Base-by-base conservation (phyloP, 2,329 filamentous ascomycete species). In the Chaetomiaceae sp. region DNA sequence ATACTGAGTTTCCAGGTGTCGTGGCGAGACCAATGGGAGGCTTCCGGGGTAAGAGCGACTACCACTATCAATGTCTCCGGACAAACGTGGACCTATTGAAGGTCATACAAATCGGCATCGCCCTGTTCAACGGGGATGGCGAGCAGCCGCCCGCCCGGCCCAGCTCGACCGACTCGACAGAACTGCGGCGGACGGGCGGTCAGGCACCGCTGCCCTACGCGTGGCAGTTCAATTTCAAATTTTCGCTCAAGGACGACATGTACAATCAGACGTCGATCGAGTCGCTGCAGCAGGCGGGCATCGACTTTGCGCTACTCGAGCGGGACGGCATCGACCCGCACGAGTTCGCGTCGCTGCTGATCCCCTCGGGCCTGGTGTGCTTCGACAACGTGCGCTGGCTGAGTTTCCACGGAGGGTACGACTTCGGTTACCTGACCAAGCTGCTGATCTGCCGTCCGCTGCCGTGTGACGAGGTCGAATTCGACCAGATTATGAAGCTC, bases 161-260 rank as follows among this genome's bases (percentile, higher is more conserved):
- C 19, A 70, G 71, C 24, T 65, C 68, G 22, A 64, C 67, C 17
- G 71, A 76, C 42, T 50, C 68, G 34, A 51, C 59, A 14, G 69
- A 73, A 3, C 53, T 68, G 60, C 27, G 69, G 52, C 66, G 70
- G 51, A 65, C 66, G 19, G 67, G 64, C 17, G 64, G 55, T 40
- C 72, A 67, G 47, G 58, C 66, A 49, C 75, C 78, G 39, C 82
- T 88, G 49, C 91, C 88, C 14, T 94, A 86, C 62, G 94, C 91
- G 15, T 98, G 93, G 93, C 91, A 96, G 58, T 98, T 98, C 76
- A 97, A 98, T 73, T 98, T 98, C 69, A 85, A 90, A 58, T 98
- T 97, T 67, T 93, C 88, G 1, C 75, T 96, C 9, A 86, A 93
- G 56, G 82, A 91, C 32, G 93, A 98, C 68, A 98, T 98, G 93